Percentiles rank a stretch among this genome's conserved stretches.
Evolutionary conservation across 1,139 yeast genomes (phyloP).

Genomic region (Hanseniaspora gamundiae): DNA sequence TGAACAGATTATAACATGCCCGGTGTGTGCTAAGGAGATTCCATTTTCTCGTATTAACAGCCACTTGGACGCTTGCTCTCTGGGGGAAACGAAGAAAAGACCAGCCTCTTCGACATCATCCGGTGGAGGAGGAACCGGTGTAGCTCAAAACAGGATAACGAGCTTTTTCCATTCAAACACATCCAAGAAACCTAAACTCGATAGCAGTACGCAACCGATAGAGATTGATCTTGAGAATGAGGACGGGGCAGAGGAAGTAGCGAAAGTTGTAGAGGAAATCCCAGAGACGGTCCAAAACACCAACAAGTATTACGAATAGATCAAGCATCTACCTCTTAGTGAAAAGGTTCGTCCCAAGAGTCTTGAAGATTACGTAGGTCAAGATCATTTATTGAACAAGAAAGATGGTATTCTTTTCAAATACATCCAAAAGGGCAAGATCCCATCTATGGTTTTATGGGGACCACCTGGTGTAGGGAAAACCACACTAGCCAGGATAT

Average conservation of each 20-base stretch:
- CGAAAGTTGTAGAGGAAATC: neutral
- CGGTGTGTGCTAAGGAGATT: constrained; percentile 19
- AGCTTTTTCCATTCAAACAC: neutral
- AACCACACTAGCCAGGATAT: constrained; percentile 53
- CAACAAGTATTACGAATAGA: constrained; percentile 32
- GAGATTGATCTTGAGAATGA: neutral
- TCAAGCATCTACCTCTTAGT: constrained; percentile 60
- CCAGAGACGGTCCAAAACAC: too few relatives aligned
- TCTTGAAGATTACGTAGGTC: constrained; percentile 76
- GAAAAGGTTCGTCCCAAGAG: constrained; percentile 71
- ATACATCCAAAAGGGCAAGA: constrained; percentile 44
- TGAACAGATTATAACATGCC: constrained; percentile 21
- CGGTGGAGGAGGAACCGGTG: constrained; percentile 10
- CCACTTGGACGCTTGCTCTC: constrained; percentile 16
- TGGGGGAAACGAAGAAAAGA: neutral
- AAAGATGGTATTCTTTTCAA: constrained; percentile 58
- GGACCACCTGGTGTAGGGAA: constrained; percentile 97
- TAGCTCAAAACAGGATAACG: neutral
- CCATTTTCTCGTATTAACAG: constrained; percentile 17
- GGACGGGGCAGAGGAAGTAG: neutral
- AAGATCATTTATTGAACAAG: constrained; percentile 61
- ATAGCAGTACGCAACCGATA: neutral
- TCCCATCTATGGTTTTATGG: constrained; percentile 87
- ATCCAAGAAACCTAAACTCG: neutral
- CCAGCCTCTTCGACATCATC: neutral